phyloP scores from a whole-genome alignment of 140 eudicot genomes.

The Senecio squalidus region DNA sequence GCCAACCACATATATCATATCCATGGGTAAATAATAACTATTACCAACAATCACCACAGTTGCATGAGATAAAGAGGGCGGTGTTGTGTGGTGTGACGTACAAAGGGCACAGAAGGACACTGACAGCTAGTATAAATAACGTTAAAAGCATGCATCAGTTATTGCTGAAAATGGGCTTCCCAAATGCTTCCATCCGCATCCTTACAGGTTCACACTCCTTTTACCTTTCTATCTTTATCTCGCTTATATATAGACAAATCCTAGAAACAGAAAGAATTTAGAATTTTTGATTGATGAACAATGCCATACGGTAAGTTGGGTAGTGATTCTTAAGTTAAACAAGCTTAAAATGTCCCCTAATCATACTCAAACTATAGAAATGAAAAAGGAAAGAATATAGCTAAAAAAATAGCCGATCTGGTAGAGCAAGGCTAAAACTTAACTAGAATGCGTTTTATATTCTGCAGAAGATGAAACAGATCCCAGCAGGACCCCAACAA shows the following conservation, averaged over 20 bases:
- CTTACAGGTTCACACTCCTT: constrained; percentile 92
- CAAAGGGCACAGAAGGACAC: constrained; percentile 46
- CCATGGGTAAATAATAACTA: constrained; percentile 9
- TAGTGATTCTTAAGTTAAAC: too few relatives aligned
- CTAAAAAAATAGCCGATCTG: not conserved
- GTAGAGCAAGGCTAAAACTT: not conserved
- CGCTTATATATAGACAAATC: not conserved
- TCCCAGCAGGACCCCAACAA: constrained; percentile 48
- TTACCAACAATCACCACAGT: constrained; percentile 20
- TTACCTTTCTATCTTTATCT: not conserved
- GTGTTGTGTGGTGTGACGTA: constrained; percentile 76
- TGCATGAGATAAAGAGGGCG: constrained; percentile 56
- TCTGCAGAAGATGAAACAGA: constrained; percentile 59
- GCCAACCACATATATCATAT: not conserved
- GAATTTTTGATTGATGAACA: too few relatives aligned
- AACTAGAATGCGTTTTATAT: not conserved
- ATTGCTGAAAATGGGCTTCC: constrained; percentile 47
- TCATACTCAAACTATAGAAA: too few relatives aligned
- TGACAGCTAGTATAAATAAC: constrained; percentile 56
- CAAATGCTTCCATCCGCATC: constrained; percentile 42
- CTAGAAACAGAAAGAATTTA: too few relatives aligned
- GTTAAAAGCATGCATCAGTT: constrained; percentile 42
- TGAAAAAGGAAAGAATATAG: too few relatives aligned
- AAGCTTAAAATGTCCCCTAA: too few relatives aligned
- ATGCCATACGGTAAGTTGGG: too few relatives aligned